Evolutionary conservation across 768 basidiomycete genomes (phyloP), one percentile per base, ranked within the genome.

Genomic region (Boletus sp.): DNA sequence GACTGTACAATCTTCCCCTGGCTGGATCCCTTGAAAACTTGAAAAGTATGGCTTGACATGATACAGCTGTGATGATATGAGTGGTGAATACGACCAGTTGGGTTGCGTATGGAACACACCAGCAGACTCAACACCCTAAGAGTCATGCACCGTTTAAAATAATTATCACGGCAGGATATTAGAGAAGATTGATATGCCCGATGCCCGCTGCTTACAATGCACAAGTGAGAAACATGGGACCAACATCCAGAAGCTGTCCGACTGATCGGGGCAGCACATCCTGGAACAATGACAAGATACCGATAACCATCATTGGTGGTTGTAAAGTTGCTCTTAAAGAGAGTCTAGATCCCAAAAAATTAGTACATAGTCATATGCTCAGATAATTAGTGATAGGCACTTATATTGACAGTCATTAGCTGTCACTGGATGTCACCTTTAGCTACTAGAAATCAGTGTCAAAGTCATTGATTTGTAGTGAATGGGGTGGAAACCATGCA

Each of bases 11-110:
- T 44, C 43, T n/a, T 29, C 43, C 42, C 42, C 27, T 11, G 27
- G 27, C n/a, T 30, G 25, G 65, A 68, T 10, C 67, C 59, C 35
- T 65, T 63, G 60, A 60, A 68, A 6, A 63, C 61, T 15, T 55
- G 64, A 29, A 61, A 59, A 30, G 53, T 52, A 21, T 65, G 32
- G 19, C 51, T 45, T 9, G 60, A 27, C 57, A 61, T 45, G 25
- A n/a, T 38, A 17, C 10, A 8, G 27, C 17, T 29, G 14, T 5
- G 5, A 44, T 29, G 43, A 17, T 19, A n/a, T n/a, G 25, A 29
- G n/a, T 29, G 29, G 29, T 44, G 27, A 44, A 30, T 29, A 44
- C n/a, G 27, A 30, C 3, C 27, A 1, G 40, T 41, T 7, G 40
- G 11, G 14, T 23, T 23, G 40, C 17, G 17, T 1, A n/a, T n/a